Evolutionary conservation across 495 filamentous ascomycete genomes (phyloP), one percentile per base, ranked within the genome.

Genomic region (Penicillium bialowiezense): DNA sequence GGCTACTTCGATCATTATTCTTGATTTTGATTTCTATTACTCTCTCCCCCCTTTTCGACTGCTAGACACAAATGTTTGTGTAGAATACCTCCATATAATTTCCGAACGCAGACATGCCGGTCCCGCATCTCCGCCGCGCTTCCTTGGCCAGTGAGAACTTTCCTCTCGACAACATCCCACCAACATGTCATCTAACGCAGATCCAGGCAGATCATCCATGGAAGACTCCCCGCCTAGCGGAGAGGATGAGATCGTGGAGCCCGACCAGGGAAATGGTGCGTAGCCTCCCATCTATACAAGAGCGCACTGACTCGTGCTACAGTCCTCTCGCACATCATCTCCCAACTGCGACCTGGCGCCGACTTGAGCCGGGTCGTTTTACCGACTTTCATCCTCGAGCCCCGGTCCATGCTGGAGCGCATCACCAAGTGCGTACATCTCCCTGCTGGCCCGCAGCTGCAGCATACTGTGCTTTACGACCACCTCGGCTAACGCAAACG

Each of bases 311-410:
- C n/a, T 5, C 9, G 24, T n/a, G 5, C 26, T 3, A 35, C 54
- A 95, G 90, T 96, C 58, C 83, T 96, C 55, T 86, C 82, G 46
- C 91, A 97, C 69, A 96, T 99, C 68, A 97, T 99, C 51, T 95
- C 90, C 32, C 95, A 97, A 73, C 77, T 99, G 39, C 84, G 93
- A 52, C 93, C 95, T 28, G 93, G 93, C 48, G 93, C 93, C 46
- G 93, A 99, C 65, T 75, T 99, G 50, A 95, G 89, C 69, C 83
- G 91, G 56, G 91, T 99, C 45, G 90, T 91, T 23, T 73, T 99
- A 50, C 93, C 93, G 21, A 99, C 93, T 28, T 99, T 99, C 70
- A 99, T 99, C 58, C 78, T 99, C 41, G 93, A 99, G 67, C 93
- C 93, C 3, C 84, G 89, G 60, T 96, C 91, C 52, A 99, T 99